Evolutionary conservation across 768 basidiomycete species (phyloP), one percentile per base, ranked within the genome.

Genomic region (Tephrocybe sp.): DNA sequence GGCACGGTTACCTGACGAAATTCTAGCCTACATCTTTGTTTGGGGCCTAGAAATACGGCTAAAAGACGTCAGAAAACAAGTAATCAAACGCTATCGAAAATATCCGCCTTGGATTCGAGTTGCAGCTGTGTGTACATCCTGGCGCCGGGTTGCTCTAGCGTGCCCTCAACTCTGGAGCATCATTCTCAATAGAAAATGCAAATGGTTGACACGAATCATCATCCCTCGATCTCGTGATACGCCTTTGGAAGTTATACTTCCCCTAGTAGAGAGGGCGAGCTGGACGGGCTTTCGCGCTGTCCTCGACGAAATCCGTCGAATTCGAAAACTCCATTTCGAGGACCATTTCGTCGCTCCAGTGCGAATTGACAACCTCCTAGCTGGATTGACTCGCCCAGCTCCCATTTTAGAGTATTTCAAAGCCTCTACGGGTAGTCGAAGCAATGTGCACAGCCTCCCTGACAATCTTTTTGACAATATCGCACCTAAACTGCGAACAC

Each of bases 101-200:
- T n/a, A 13, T 3, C 6, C 12, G 4, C 19, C 15, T 23, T 36
- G 43, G 43, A 21, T 36, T 19, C 30, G 24, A 9, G 43, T 45
- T 12, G 12, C 43, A 9, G 3, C 11, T 24, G 43, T 45, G 13
- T 45, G 43, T 11, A 23, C 31, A 3, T 12, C 8, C 31, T 45
- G 43, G 43, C 43, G 43, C 15, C 43, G 43, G 11, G 31, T 45
- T n/a, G 43, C 43, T 29, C 43, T 45, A 3, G 9, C 13, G 4
- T 45, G 31, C 11, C 43, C 43, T 12, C 43, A 36, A 1, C 21
- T 46, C 11, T 46, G 45, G 45, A 37, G 34, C 16, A 37, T 46
- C 36, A 38, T 46, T 4, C 25, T 21, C 13, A 31, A 46, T n/a
- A 24, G 34, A 25, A 15, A 34, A 27, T 24, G 13, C 4, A 27